Evolutionary conservation across 148 eudicot genomes (phyloP), one percentile per base, ranked within the genome.

Genomic region (Vaccinium myrtillus): DNA sequence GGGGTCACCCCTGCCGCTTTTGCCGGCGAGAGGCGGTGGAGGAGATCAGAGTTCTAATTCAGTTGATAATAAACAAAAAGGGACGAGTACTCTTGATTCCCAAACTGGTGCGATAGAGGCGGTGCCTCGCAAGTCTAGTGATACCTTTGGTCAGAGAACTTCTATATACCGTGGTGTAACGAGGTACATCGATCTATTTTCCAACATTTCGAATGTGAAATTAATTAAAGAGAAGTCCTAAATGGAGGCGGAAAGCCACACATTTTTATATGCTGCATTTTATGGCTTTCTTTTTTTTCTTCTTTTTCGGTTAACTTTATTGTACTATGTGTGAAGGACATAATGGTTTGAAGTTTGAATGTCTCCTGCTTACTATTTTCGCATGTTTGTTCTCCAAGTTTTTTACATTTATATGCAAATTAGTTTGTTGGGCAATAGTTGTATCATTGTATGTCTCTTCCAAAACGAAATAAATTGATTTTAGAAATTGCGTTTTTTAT

Each of bases 151-250:
- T 56, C 99, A 96, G 87, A 91, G 99, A 61, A 96, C 99, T 69
- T 96, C 99, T 5, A 94, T 94, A 59, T 96, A 96, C 88, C 99
- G 98, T n/a, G 99, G 99, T 75, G 98, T 96, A 25, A 96, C 98
- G 61, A 94, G 98, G 98, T 96, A 39, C 54, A 16, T 25, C 39
- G 3, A 36, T n/a, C 36, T 73, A 21, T 36, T 32, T 16, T 5
- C 49, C 49, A 36, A 36, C 19, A 36, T 73, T 73, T 61, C 39
- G 0, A 65, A 65, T 2, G 10, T 23, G 71, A 23, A 36, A 36
- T 36, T 36, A 36, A 36, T 36, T 36, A 36, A 36, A 36, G 39
- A 36, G 39, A 36, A 36, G 39, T 36, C 0, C 25, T 25, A 27
- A 63, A 63, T n/a, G 13, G 27, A n/a, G 70, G 13, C 15, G 32